phyloP scores from a whole-genome alignment of 208 protist genomes.

The Endotrypanum monterogeii region DNA sequence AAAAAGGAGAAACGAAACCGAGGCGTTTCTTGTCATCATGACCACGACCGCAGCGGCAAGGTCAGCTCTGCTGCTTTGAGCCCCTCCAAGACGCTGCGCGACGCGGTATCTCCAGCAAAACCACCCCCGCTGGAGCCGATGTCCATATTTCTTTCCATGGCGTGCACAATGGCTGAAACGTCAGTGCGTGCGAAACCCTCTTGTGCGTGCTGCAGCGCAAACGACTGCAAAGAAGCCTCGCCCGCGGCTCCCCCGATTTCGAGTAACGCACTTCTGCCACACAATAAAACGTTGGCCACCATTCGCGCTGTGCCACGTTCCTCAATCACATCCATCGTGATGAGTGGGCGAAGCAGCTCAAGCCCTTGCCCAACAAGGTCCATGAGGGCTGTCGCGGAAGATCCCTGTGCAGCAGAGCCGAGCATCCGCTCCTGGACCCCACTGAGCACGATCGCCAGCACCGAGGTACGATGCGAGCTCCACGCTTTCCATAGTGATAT shows the following conservation, averaged over 20 bases:
- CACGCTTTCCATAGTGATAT: background rate
- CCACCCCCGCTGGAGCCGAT: background rate
- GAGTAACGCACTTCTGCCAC: background rate
- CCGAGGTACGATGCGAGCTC: background rate
- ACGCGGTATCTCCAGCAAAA: background rate
- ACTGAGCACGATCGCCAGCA: constrained; percentile 1
- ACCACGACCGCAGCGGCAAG: constrained; percentile 21
- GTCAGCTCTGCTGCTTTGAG: constrained; percentile 16
- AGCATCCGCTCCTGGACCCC: constrained; percentile 7
- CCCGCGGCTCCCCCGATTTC: constrained; percentile 12
- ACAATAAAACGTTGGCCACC: constrained; percentile 14
- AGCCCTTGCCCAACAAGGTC: constrained; percentile 15
- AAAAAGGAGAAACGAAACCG: background rate
- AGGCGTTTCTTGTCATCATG: background rate
- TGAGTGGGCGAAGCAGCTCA: constrained; percentile 13
- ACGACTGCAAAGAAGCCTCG: constrained; percentile 18
- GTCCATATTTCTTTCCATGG: background rate
- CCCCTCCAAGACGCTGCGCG: constrained; percentile 1
- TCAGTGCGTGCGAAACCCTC: constrained; percentile 16
- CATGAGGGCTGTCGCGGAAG: background rate
- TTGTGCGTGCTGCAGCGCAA: constrained; percentile 19
- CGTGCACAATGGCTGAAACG: constrained; percentile 2
- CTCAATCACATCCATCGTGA: constrained; percentile 12
- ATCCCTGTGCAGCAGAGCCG: background rate
- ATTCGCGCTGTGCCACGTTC: constrained; percentile 19